Conservation (phyloP, 129 eudicot genomes). For the Mikania micrantha region DNA sequence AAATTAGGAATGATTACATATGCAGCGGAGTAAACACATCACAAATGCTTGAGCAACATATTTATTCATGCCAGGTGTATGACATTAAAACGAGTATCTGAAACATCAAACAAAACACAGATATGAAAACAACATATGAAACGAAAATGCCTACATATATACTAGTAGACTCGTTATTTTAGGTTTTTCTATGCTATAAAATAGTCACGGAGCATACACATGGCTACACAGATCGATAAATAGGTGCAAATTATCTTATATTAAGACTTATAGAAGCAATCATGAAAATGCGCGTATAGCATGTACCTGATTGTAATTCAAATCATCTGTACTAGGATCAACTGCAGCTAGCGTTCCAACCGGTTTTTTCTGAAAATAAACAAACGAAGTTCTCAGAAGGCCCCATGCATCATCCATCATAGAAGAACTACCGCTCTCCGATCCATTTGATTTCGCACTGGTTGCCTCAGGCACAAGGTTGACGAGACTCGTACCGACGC, state of each 20-base stretch:
- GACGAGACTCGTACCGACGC: constrained; percentile 31
- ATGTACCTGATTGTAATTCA: constrained; percentile 49
- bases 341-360: constrained; percentile 48
- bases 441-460: constrained; percentile 10
- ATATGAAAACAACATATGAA: background rate
- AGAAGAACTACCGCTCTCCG: constrained; percentile 10
- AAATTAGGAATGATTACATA: background rate
- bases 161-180: background rate
- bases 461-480: constrained; percentile 13
- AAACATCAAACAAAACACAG: background rate
- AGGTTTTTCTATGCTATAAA: background rate
- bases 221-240: background rate
- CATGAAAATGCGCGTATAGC: background rate
- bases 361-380: constrained; percentile 26
- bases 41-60: constrained; percentile 8
- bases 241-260: background rate
- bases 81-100: background rate
- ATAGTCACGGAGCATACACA: background rate
- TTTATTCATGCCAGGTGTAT: background rate
- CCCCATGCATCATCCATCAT: constrained; percentile 61
- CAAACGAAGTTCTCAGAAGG: constrained; percentile 25
- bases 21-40: background rate
- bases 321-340: constrained; percentile 31
- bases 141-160: background rate
- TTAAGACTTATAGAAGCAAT: background rate